A percentile compares a stretch with the other conserved stretches of the same genome.
These are phyloP conservation scores for Clitoria ternatea DNA, from an alignment of 306 rosid species.

Conservation along the genomic window DNA sequence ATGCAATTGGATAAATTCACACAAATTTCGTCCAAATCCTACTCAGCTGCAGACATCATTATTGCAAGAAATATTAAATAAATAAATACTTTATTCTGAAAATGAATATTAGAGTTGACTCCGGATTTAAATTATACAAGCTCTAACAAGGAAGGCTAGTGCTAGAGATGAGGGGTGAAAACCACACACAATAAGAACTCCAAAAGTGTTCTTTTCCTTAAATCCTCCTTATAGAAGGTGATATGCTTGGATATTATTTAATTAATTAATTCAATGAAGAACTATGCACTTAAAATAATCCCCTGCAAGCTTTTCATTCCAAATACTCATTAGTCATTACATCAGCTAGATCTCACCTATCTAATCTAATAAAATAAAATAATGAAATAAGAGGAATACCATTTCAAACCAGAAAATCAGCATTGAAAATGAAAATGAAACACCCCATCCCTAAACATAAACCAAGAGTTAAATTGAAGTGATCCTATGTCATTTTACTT, in stretches of 20 bases:
- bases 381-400: neutral
- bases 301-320: neutral
- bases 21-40: neutral
- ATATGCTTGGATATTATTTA: neutral
- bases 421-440: constrained; percentile 21
- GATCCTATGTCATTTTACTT: constrained; percentile 28
- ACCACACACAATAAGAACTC: neutral
- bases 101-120: constrained; percentile 18
- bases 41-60: neutral
- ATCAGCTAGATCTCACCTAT: neutral
- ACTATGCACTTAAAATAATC: neutral
- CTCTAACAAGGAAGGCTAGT: neutral
- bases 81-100: constrained; percentile 1
- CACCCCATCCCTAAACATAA: neutral
- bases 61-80: constrained; percentile 16
- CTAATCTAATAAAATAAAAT: neutral
- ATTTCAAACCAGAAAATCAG: neutral
- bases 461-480: constrained; percentile 25
- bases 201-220: neutral
- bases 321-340: neutral
- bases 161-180: neutral
- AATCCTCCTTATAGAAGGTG: neutral
- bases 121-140: neutral
- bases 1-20: neutral
- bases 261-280: neutral